Evolutionary conservation across 768 basidiomycete species (phyloP).

Genomic region (Hebeloma cylindrosporum): DNA sequence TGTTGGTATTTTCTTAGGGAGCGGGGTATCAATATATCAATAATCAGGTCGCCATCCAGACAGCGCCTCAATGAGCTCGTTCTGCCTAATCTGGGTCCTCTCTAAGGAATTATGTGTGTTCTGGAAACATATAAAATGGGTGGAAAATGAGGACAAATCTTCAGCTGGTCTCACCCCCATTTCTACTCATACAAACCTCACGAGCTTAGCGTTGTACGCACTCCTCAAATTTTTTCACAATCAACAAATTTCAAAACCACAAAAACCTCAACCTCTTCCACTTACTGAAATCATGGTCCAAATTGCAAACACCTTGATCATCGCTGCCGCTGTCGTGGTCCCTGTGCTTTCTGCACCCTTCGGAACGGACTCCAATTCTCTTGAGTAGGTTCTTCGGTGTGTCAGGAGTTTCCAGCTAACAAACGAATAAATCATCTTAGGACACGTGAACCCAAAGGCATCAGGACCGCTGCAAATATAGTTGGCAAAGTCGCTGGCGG

Average conservation of each 20-base stretch:
- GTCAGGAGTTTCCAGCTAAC: no score
- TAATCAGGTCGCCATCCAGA: no score
- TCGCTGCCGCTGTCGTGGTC: constrained; percentile 6
- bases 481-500: constrained; percentile 1
- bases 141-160: constrained; percentile 31
- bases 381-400: constrained; percentile 3
- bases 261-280: no score
- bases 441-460: constrained; percentile 4
- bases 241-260: background rate
- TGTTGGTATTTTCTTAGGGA: no score
- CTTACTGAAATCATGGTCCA: constrained; percentile 15
- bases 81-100: no score
- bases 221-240: background rate
- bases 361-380: no score
- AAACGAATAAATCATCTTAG: background rate
- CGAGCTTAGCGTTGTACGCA: constrained; percentile 16
- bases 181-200: background rate
- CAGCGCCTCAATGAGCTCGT: no score
- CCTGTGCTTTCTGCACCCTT: constrained; percentile 7
- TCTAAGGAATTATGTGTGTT: no score
- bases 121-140: constrained; percentile 36
- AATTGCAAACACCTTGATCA: constrained; percentile 10
- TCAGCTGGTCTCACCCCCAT: constrained; percentile 15
- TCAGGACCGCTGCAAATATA: background rate
- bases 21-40: no score